These are phyloP conservation scores for Arabis alpina DNA, from an alignment of 345 rosid genomes.

Conservation along the genomic window DNA sequence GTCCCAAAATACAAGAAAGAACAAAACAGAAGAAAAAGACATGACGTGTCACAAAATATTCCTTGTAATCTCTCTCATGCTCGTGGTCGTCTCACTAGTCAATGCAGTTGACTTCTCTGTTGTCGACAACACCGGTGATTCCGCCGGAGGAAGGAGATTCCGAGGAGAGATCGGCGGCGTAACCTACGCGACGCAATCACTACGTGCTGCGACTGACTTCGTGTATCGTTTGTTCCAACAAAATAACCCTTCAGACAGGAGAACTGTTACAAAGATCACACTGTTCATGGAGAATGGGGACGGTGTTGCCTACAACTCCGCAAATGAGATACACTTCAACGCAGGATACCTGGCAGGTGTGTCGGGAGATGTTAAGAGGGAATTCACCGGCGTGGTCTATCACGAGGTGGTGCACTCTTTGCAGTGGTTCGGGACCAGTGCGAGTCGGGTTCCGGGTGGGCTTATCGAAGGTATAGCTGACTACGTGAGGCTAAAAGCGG, in stretches of 20 bases:
- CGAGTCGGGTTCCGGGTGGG: slow-evolving; percentile 50
- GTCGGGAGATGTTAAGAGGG: slow-evolving; percentile 51
- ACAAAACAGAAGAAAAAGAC: background rate
- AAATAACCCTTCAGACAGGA: slow-evolving; percentile 43
- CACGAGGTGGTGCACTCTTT: slow-evolving; percentile 72
- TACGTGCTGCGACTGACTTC: slow-evolving; percentile 48
- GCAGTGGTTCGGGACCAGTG: slow-evolving; percentile 85
- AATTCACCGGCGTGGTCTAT: slow-evolving; percentile 62
- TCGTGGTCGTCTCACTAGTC: slow-evolving; percentile 22
- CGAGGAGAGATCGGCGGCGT: slow-evolving; percentile 41
- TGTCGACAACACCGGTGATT: slow-evolving; percentile 41
- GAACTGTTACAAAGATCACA: slow-evolving; percentile 32
- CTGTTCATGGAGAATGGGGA: slow-evolving; percentile 43
- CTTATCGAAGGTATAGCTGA: slow-evolving; percentile 75
- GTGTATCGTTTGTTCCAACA: slow-evolving; percentile 52
- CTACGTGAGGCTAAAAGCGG: slow-evolving; percentile 65
- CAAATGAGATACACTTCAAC: slow-evolving; percentile 39
- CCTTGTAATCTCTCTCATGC: slow-evolving; percentile 21
- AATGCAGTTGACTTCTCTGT: slow-evolving; percentile 43
- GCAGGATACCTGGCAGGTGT: slow-evolving; percentile 37
- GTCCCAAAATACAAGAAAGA: background rate
- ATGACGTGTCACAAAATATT: slow-evolving; percentile 17
- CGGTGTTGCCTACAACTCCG: slow-evolving; percentile 34
- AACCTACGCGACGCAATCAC: slow-evolving; percentile 40
- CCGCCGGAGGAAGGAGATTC: slow-evolving; percentile 51